Evolutionary conservation across 2,329 filamentous ascomycete species (phyloP), one percentile per base, ranked within the genome.

Genomic region (Chrysoporthe deuterocubensis): DNA sequence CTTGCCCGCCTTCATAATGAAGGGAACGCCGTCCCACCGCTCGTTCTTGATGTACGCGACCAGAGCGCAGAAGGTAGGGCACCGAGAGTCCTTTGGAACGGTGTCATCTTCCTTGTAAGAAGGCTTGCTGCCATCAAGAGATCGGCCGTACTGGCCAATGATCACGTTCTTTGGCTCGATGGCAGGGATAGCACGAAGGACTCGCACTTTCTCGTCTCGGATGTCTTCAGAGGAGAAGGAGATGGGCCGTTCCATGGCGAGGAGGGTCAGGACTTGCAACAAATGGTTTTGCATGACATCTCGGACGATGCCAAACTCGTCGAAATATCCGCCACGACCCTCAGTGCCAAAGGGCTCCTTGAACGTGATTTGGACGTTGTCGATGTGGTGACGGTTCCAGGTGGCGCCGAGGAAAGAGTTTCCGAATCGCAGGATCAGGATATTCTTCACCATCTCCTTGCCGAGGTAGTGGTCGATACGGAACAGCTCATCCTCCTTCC

Each of bases 401-500:
- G 95, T 99, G 56, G 96, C 95, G 73, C 94, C 94, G 75, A 99
- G 92, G 87, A 99, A 99, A 74, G 97, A 94, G 85, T 99, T 99
- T 75, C 96, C 96, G 78, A 99, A 99, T 78, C 96, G 89, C 73
- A 99, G 88, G 74, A 99, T 97, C 73, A 99, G 87, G 74, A 99
- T 96, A 83, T 99, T 99, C 90, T 99, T 99, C 76, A 99, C 96
- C 96, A 99, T 99, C 83, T 99, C 96, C 87, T 99, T 99, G 76
- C 96, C 96, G 60, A 99, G 89, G 81, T 99, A 99, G 84, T 99
- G 96, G 80, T 99, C 96, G 76, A 99, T 99, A 78, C 96, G 94
- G 90, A 96, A 99, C 73, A 99, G 90, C 83, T 99, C 96, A 65
- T 98, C 95, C 82, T 99, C 96, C 77, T 92, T 96, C 96, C 96